Evolutionary conservation across 78 protist species (phyloP), one percentile per base, ranked within the genome.

Genomic region (Emiliania huxleyi): DNA sequence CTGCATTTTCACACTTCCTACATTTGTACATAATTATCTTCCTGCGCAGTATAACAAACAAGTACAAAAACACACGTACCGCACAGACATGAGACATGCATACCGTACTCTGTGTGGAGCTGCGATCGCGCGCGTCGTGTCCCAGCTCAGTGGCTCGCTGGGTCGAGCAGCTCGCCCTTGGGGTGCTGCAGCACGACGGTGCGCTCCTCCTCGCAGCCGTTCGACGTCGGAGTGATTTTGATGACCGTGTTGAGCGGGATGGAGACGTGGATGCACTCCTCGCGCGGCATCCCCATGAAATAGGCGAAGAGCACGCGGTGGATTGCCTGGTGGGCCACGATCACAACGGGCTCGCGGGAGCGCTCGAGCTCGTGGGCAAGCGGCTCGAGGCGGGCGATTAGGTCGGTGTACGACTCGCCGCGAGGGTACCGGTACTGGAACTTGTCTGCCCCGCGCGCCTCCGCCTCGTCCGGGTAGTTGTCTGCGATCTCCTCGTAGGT

Each of bases 301-400:
- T 97, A 98, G 6, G 98, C 94, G 26, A 69, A 69, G 35, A 96
- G 69, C 88, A 95, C 96, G 44, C 99, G 96, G 21, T 93, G 93
- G 4, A 97, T 96, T 15, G 98, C 99, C 75, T 97, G 97, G 95
- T 98, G 99, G 38, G 96, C 94, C 5, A 98, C 96, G 25, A 98
- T 87, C 19, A 97, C 48, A 2, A 98, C 94, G 1, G 96, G 96
- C 2, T 69, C 71, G 42, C 93, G 91, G 2, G 85, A 45, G 49
- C 98, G 90, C 91, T 98, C 98, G 87, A 98, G 91, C 69, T 97
- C 98, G 81, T 97, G 85, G 37, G 97, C 62, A 38, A 96, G 77
- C 26, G 85, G 85, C 19, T 75, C 85, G 25, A 75, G 85, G 21
- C 85, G 85, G 1, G 85, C 43, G 85, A 75, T 18, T 8, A 75